phyloP scores from a whole-genome alignment of 345 rosid species.

The Citropsis articulata region DNA sequence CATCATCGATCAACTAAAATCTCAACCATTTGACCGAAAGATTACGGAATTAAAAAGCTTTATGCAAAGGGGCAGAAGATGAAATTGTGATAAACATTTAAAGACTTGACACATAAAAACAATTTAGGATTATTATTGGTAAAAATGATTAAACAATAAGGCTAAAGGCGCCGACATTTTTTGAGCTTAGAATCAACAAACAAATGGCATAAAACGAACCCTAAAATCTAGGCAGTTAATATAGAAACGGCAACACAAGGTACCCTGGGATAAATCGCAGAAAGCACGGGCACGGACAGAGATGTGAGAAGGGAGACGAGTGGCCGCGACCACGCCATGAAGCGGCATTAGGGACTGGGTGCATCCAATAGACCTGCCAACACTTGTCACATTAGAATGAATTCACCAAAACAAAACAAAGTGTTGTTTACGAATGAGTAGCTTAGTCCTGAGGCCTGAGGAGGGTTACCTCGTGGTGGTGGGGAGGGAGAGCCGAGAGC shows the following conservation, averaged over 20 bases:
- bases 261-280: conserved; percentile 37
- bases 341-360: conserved; percentile 26
- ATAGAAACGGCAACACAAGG: background rate
- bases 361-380: conserved; percentile 23
- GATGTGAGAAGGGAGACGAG: conserved; percentile 26
- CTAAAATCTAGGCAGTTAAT: background rate
- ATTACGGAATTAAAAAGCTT: too few relatives aligned
- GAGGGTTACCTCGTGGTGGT: conserved; percentile 15
- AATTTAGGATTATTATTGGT: too few relatives aligned
- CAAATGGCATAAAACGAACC: too few relatives aligned
- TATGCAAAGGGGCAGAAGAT: too few relatives aligned
- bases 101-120: too few relatives aligned
- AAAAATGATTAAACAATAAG: too few relatives aligned
- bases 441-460: background rate
- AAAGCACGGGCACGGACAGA: conserved; percentile 27
- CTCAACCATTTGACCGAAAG: too few relatives aligned
- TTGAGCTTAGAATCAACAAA: background rate
- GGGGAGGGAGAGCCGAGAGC: conserved; percentile 19
- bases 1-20: too few relatives aligned
- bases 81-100: too few relatives aligned
- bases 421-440: too few relatives aligned
- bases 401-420: background rate
- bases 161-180: too few relatives aligned
- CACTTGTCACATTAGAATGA: background rate
- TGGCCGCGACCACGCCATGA: conserved; percentile 22